phyloP scores from a whole-genome alignment of 441 rosid genomes.

The Brassica hybrid region DNA sequence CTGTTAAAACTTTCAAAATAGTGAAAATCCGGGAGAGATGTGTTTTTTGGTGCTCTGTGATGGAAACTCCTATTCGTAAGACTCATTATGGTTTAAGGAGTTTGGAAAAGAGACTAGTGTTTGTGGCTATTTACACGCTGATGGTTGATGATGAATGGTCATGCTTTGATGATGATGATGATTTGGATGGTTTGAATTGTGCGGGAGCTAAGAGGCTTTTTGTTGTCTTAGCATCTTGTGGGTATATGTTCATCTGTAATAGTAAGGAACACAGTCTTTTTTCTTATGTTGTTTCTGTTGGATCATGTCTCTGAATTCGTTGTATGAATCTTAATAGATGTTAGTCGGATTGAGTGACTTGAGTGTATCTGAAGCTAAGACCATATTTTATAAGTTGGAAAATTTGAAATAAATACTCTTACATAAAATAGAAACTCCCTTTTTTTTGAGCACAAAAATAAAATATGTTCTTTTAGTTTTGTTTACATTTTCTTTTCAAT shows the following conservation, averaged over 20 bases:
- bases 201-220: constrained; percentile 26
- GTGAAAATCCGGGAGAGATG: constrained; percentile 47
- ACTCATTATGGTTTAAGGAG: constrained; percentile 40
- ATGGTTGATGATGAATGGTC: constrained; percentile 18
- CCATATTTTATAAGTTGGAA: too few relatives aligned
- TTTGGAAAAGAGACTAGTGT: constrained; percentile 37
- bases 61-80: constrained; percentile 40
- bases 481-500: too few relatives aligned
- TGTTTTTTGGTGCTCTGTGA: constrained; percentile 55
- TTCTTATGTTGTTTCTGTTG: constrained; percentile 22
- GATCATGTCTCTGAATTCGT: constrained; percentile 2
- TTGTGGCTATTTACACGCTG: constrained; percentile 35
- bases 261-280: constrained; percentile 19
- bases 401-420: too few relatives aligned
- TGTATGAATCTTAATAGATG: not conserved
- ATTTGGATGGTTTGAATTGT: not conserved
- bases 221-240: constrained; percentile 26
- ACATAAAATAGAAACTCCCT: too few relatives aligned
- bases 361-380: not conserved
- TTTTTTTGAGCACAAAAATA: too few relatives aligned
- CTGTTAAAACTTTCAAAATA: constrained; percentile 16
- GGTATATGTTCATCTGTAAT: constrained; percentile 16
- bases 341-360: not conserved
- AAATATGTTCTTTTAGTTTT: too few relatives aligned
- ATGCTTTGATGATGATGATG: constrained; percentile 3